phyloP scores from a whole-genome alignment of 139 green algal species.

The Tetradesmus obliquus region DNA sequence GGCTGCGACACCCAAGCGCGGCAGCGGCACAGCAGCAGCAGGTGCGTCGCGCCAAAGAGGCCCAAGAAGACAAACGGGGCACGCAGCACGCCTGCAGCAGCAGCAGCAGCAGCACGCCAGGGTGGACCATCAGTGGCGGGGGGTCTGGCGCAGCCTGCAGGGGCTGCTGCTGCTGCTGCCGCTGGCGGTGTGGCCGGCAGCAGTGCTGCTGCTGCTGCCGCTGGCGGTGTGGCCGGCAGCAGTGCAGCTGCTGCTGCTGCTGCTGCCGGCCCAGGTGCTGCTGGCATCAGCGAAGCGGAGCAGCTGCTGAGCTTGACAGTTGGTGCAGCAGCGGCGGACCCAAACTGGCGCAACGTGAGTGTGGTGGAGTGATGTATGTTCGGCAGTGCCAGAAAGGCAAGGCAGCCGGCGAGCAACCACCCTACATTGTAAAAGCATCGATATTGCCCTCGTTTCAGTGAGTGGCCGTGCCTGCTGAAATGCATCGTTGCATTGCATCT shows the following conservation, averaged over 20 bases:
- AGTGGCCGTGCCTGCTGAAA: too few species aligned
- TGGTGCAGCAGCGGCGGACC: too few species aligned
- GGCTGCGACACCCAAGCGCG: neutral
- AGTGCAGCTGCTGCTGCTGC: neutral
- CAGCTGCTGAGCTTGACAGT: neutral
- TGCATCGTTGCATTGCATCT: too few species aligned
- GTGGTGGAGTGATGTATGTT: too few species aligned
- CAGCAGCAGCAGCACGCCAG: neutral
- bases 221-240: neutral
- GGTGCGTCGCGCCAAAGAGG: neutral
- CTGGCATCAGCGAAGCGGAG: too few species aligned
- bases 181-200: neutral
- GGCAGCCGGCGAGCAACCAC: too few species aligned
- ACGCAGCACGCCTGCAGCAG: neutral
- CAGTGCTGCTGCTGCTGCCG: neutral
- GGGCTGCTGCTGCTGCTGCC: neutral
- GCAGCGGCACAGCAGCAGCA: neutral
- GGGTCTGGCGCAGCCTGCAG: neutral
- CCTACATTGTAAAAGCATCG: too few species aligned
- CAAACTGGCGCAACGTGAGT: too few species aligned
- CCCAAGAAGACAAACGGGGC: neutral
- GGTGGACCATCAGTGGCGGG: too few species aligned
- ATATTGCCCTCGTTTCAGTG: too few species aligned
- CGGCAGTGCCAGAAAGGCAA: too few species aligned
- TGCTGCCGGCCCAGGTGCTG: neutral